phyloP scores from a whole-genome alignment of 83 land plant genomes.

The Diphasiastrum complanatum region DNA sequence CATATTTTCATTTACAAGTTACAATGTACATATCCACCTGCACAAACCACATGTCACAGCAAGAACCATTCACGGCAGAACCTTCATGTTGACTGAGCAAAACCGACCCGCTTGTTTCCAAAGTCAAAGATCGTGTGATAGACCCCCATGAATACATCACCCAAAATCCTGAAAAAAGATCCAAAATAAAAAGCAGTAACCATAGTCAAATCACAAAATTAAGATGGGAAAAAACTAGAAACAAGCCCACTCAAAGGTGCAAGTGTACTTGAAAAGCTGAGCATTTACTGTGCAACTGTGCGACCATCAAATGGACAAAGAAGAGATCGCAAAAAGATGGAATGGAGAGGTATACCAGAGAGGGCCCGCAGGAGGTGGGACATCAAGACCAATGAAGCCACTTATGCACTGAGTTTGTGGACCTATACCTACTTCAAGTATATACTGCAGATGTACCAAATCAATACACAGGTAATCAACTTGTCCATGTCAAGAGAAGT shows the following conservation, averaged over 20 bases:
- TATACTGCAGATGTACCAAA: too few relatives aligned
- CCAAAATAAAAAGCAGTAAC: background rate
- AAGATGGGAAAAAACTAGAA: background rate
- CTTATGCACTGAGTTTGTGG: constrained; percentile 49
- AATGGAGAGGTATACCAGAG: constrained; percentile 38
- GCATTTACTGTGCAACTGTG: background rate
- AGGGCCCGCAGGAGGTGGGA: constrained; percentile 57
- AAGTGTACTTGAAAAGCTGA: background rate
- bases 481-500: too few relatives aligned
- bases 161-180: constrained; percentile 38
- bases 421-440: constrained; percentile 54
- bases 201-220: too few relatives aligned
- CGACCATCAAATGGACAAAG: constrained; percentile 15
- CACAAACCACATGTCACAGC: too few relatives aligned
- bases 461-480: too few relatives aligned
- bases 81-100: constrained; percentile 37
- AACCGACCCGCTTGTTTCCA: constrained; percentile 44
- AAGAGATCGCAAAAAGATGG: background rate
- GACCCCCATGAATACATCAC: constrained; percentile 48
- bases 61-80: too few relatives aligned
- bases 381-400: constrained; percentile 55
- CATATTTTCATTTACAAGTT: too few relatives aligned
- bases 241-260: background rate
- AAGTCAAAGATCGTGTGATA: constrained; percentile 52
- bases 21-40: too few relatives aligned